Conservation (phyloP, 306 rosid genomes). For the Acmispon strigosus region DNA sequence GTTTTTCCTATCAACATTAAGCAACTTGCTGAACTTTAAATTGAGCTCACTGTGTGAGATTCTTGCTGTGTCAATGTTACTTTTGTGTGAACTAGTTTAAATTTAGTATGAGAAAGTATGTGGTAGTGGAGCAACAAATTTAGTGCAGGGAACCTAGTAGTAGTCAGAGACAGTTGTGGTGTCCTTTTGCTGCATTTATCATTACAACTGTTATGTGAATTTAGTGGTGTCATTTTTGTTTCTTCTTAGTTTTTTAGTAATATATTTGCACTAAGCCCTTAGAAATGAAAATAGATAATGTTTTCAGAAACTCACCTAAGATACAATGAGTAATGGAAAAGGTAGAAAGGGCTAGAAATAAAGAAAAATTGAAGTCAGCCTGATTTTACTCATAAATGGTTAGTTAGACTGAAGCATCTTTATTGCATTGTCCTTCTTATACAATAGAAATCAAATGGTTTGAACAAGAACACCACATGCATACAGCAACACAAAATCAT, state of each 20-base stretch:
- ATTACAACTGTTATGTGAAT: background rate
- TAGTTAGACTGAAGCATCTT: background rate
- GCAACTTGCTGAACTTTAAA: constrained; percentile 65
- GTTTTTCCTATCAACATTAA: constrained; percentile 57
- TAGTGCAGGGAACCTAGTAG: background rate
- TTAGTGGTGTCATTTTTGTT: background rate
- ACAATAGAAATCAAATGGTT: background rate
- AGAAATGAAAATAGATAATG: too few species aligned
- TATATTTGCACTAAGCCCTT: background rate
- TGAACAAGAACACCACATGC: constrained; percentile 11
- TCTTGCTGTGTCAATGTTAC: background rate
- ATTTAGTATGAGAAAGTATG: background rate
- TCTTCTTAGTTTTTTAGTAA: background rate
- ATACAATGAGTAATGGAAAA: background rate
- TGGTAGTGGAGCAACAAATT: background rate
- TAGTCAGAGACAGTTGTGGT: background rate
- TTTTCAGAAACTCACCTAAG: too few species aligned
- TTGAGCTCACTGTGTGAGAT: background rate
- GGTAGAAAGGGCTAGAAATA: background rate
- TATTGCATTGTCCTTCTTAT: background rate
- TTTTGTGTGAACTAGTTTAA: background rate
- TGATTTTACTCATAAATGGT: background rate
- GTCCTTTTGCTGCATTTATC: background rate
- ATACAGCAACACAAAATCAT: background rate
- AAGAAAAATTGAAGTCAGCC: background rate